Evolutionary conservation across 2,329 filamentous ascomycete genomes (phyloP).

Genomic region (Pyricularia sp.): DNA sequence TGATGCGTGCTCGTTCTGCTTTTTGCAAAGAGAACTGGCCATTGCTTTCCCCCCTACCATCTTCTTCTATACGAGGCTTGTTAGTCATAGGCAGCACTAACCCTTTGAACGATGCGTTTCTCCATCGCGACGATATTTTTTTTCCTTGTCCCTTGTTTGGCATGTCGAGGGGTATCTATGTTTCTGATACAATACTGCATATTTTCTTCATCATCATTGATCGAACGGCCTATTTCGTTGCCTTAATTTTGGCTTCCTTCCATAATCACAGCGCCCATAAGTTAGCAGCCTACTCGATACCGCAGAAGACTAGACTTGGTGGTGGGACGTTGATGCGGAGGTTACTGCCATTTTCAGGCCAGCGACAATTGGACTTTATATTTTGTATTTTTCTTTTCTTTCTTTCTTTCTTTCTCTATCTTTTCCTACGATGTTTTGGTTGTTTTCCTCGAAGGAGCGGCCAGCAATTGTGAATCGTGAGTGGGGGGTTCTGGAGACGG

Average conservation of each 20-base stretch:
- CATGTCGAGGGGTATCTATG: not conserved
- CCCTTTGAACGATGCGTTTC: not conserved
- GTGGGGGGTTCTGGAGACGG: not conserved
- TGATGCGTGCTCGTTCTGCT: too few species aligned
- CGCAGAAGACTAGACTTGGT: too few species aligned
- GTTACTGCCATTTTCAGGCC: not conserved
- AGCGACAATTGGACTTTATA: not conserved
- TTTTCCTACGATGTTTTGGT: not conserved
- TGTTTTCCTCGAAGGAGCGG: not conserved
- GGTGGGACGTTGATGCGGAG: too few species aligned
- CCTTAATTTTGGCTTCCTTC: not conserved
- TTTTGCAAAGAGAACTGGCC: not conserved
- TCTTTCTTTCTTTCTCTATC: not conserved
- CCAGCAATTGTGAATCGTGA: not conserved
- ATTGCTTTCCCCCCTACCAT: not conserved
- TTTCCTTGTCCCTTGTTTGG: not conserved
- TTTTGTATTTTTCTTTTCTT: not conserved
- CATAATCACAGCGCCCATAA: not conserved
- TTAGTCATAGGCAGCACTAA: not conserved
- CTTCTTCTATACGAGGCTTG: not conserved
- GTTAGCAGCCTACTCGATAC: not conserved
- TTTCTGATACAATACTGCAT: not conserved
- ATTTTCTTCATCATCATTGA: not conserved
- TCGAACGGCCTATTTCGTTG: not conserved
- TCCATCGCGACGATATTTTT: not conserved